A percentile compares a stretch with the other conserved stretches of the same genome.
Conservation (phyloP, 805 yeast genomes). For the Scheffersomyces spartinae region DNA sequence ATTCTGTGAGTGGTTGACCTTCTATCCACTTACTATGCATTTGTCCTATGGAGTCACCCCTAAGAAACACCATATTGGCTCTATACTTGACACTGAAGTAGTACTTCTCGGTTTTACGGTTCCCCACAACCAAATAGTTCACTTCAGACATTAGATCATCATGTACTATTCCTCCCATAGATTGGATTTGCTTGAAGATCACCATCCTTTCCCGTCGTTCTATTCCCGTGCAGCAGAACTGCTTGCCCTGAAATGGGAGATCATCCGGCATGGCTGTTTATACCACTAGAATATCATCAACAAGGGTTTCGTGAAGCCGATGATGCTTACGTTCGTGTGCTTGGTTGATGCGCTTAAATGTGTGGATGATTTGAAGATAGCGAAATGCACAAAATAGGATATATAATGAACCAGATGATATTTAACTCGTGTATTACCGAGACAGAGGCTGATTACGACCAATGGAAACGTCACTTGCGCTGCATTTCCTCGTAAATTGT, state of each 20-base stretch:
- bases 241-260: conserved; percentile 37
- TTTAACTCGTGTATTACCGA: too few species aligned
- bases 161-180: conserved; percentile 49
- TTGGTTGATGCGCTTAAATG: too few species aligned
- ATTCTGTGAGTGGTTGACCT: conserved; percentile 34
- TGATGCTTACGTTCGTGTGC: too few species aligned
- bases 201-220: conserved; percentile 27
- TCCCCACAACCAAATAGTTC: conserved; percentile 48
- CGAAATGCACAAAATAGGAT: too few species aligned
- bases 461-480: too few species aligned
- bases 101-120: conserved; percentile 43
- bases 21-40: conserved; percentile 28
- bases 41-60: conserved; percentile 31
- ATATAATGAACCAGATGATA: too few species aligned
- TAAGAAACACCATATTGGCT: conserved; percentile 8
- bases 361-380: too few species aligned
- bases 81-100: conserved; percentile 38
- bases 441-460: too few species aligned
- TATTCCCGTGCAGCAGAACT: conserved; percentile 50
- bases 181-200: conserved; percentile 32
- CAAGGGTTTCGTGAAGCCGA: too few species aligned
- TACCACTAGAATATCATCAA: too few species aligned
- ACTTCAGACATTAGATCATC: conserved; percentile 53
- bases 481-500: too few species aligned
- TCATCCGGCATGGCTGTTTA: too few species aligned